Conservation (phyloP, 345 rosid species). For the Clausena lansium region DNA sequence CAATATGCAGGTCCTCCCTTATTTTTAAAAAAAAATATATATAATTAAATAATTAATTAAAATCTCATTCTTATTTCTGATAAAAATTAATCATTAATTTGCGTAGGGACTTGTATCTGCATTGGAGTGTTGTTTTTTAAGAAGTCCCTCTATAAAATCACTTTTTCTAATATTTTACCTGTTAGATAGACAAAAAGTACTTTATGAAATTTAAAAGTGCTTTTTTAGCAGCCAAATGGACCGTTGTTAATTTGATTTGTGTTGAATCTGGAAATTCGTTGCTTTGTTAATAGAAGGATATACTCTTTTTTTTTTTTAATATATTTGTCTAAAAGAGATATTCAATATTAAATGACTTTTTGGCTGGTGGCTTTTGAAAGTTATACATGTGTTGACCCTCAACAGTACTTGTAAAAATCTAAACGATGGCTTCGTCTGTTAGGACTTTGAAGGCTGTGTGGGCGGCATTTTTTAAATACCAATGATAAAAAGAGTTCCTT, state of each 20-base stretch:
- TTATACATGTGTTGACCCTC: neutral
- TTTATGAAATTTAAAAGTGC: no score
- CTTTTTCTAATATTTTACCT: neutral
- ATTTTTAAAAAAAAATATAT: neutral
- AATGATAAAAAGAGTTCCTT: neutral
- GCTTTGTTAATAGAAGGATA: neutral
- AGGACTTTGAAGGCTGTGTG: neutral
- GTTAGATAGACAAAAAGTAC: neutral
- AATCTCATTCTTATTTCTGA: no score
- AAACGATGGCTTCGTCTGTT: neutral
- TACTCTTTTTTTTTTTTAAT: neutral
- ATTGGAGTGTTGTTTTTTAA: neutral
- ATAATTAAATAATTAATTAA: no score
- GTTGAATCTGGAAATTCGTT: neutral
- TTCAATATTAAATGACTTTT: neutral
- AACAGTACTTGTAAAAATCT: neutral
- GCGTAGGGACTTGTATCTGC: neutral
- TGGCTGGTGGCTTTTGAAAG: neutral
- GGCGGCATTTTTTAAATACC: neutral
- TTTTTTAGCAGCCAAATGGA: neutral
- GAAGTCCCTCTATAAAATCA: neutral
- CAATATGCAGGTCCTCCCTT: constrained; percentile 81
- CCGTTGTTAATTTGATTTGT: neutral
- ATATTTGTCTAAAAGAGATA: neutral
- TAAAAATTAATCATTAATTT: neutral